Evolutionary conservation across 2,329 filamentous ascomycete species (phyloP).

Genomic region (Cladosporium sp.): DNA sequence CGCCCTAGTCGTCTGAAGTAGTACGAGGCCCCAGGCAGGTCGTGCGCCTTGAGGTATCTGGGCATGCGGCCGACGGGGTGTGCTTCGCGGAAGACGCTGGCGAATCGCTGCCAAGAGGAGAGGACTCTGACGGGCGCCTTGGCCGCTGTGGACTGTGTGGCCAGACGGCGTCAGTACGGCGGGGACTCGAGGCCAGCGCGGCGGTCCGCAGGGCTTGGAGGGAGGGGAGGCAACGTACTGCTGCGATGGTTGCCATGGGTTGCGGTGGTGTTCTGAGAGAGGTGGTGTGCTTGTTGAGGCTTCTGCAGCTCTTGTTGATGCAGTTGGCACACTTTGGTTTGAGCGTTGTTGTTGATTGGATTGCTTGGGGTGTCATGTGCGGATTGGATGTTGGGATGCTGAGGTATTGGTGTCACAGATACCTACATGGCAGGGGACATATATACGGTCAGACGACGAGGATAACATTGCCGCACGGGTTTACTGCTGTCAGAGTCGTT

Average conservation of each 20-base stretch:
- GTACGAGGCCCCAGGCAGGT: not conserved
- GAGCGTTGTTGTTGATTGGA: not conserved
- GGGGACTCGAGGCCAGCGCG: not conserved
- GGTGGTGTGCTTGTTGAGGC: conserved; percentile 1
- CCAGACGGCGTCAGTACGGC: conserved; percentile 10
- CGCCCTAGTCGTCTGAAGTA: conserved; percentile 5
- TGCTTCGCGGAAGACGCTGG: conserved; percentile 9
- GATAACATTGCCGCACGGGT: not conserved
- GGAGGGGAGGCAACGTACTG: not conserved
- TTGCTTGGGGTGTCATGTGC: not conserved
- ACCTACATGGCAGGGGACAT: not conserved
- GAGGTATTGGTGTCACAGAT: not conserved
- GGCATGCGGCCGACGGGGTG: conserved; percentile 9
- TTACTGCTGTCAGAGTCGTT: not conserved
- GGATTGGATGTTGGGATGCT: not conserved
- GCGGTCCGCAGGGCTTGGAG: not conserved
- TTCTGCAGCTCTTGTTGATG: conserved; percentile 3
- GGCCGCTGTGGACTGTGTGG: not conserved
- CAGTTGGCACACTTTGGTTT: conserved; percentile 5
- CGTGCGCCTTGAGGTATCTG: conserved; percentile 5
- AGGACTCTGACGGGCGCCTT: conserved; percentile 4
- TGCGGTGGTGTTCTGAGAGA: not conserved
- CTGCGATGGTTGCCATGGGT: not conserved
- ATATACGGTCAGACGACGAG: not conserved
- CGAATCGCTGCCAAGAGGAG: conserved; percentile 4